Base-by-base conservation (phyloP, 495 filamentous ascomycete species). In the Penicillium ochrochloron region DNA sequence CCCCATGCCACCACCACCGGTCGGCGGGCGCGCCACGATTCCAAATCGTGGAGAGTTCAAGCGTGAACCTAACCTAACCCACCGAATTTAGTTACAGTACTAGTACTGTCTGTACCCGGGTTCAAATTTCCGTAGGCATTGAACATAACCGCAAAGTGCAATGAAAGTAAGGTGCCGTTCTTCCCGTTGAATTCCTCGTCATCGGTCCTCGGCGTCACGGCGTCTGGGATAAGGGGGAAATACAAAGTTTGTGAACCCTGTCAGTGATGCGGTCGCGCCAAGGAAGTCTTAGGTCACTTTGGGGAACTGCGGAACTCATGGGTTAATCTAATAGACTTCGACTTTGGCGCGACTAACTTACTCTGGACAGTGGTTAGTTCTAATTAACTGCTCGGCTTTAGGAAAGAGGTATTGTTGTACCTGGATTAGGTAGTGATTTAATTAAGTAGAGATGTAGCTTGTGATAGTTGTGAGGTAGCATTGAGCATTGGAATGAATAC, bases 1-100 rank as follows among this genome's bases (percentile, higher is more conserved):
- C 53, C 53, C 31, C 3, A 5, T 56, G 14, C 53, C 53, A 54
- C 52, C 52, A 56, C 25, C 25, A 4, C 4, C 53, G 53, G 53
- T 56, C 33, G 53, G 33, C 48, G 48, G 48, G 48, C 48, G 53
- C n/a, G 53, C 53, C 33, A 56, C 33, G 29, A 56, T 56, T 56
- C 9, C 12, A 2, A 56, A 56, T 56, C 53, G 53, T 56, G 53
- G 53, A 56, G 53, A 56, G 5, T 21, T 19, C 21, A 48, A 19
- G 42, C 6, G 42, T 17, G 48, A 52, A n/a, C 12, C 46, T 4
- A 15, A 9, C 2, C 1, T 7, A 27, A 27, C 21, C 44, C 19
- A 11, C 44, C 10, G 21, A 21, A 23, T 9, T 52, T 51, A 29
- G 6, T 46, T 19, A 27, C 25, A 27, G 25, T 27, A 27, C 25